Base-by-base conservation (phyloP, 805 yeast genomes). In the Candida anglica region DNA sequence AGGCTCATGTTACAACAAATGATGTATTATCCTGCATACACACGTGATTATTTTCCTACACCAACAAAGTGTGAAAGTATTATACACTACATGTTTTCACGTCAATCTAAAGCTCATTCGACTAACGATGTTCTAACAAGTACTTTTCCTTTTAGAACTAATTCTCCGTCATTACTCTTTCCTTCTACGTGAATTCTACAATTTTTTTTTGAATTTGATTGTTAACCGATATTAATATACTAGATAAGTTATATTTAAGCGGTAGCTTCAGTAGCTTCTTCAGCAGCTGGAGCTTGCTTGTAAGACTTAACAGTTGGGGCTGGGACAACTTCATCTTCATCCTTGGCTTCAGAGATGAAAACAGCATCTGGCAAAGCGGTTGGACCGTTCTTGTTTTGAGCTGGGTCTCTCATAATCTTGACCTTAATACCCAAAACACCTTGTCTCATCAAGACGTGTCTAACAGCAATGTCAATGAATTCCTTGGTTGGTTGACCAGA, bases 371-470 rank as follows among this genome's bases (percentile, higher is more conserved):
- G 97, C 67, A 89, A 79, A 41, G 96, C 77, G 68, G 65, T 86
- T 75, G 95, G 95, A 73, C 95, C 95, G 53, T 58, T 57, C 68
- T 71, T 81, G 79, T 79, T 76, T 60, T 78, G 66, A 58, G 91
- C 87, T 73, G 98, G 96, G 81, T 91, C 98, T 71, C 86, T 87
- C 98, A 93, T 93, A 69, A 93, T 93, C 84, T 93, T 93, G 65
- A 93, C 98, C 83, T 86, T 91, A 71, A 93, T 83, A 83, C 98
- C 98, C 67, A 93, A 81, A 53, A 93, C 98, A 87, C 98, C 98
- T 79, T 93, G 98, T 81, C 98, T 89, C 80, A 93, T 84, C 70
- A 93, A 79, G 61, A 91, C 98, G 91, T 93, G 98, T 77, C 98
- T 89, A 71, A 95, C 89, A 60, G 98, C 98, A 67, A 81, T 75